phyloP scores from a whole-genome alignment of 257 asterid species.

The Ajuga chamaepitys region DNA sequence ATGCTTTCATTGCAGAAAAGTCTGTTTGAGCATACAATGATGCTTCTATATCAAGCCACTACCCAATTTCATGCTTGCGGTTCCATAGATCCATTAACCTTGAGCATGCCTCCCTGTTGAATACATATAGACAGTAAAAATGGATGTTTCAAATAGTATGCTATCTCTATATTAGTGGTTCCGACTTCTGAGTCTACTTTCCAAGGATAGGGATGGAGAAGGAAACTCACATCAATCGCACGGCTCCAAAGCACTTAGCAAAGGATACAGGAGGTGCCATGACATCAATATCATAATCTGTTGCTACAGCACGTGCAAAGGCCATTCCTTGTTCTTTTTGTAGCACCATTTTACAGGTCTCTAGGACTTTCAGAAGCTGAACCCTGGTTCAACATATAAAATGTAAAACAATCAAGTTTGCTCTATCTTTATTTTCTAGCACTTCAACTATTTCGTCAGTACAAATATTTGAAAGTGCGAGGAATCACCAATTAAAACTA shows the following conservation, averaged over 20 bases:
- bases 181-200: not conserved
- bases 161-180: not conserved
- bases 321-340: conserved; percentile 98
- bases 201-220: conserved; percentile 1
- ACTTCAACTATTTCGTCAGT: not conserved
- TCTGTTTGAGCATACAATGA: conserved; percentile 45
- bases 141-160: not conserved
- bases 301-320: conserved; percentile 96
- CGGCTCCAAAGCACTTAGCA: conserved; percentile 86
- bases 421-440: too few species aligned
- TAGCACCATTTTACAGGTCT: conserved; percentile 69
- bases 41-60: conserved; percentile 88
- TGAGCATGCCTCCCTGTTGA: conserved; percentile 82
- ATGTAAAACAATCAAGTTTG: conserved; percentile 19
- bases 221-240: conserved; percentile 64
- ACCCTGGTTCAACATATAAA: conserved; percentile 44
- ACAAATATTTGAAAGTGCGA: not conserved
- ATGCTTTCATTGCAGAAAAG: conserved; percentile 47
- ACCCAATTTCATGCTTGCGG: conserved; percentile 85
- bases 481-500: not conserved
- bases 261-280: conserved; percentile 64
- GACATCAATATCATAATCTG: conserved; percentile 78
- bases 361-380: conserved; percentile 84
- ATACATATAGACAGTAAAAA: conserved; percentile 6
- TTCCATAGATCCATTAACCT: conserved; percentile 77